Base-by-base conservation (phyloP, 2,329 filamentous ascomycete species). In the Berkeleyomyces rouxiae region DNA sequence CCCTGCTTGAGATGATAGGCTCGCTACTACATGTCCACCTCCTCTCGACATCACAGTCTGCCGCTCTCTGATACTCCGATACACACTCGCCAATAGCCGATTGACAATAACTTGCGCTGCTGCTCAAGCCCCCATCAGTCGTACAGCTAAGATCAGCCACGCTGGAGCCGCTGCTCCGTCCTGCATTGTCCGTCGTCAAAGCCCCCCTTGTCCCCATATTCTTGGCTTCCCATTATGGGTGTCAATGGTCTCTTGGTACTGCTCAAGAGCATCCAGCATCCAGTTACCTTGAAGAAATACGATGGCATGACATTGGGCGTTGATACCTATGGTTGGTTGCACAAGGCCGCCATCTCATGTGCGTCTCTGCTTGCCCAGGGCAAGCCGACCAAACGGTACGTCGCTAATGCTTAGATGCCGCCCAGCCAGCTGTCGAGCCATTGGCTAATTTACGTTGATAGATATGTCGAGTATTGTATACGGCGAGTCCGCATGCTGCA, bases 261-360 rank as follows among this genome's bases (percentile, higher is more conserved):
- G 65, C 83, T 99, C 65, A 97, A 97, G 75, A 97, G 93, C 55
- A 97, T 99, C 62, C 93, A 99, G 65, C 90, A 88, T 70, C 87
- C 88, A 70, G 87, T 83, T 59, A 87, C 89, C 68, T 79, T 99
- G 65, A 95, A 90, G 72, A 90, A 90, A 70, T 96, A 88, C 73
- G 77, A 82, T 10, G 93, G 92, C 60, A 85, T 95, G 74, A 95
- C 87, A 1, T 81, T 99, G 57, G 95, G 88, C n/a, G 85, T 99
- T 43, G 93, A 99, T 73, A 92, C 88, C 63, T 99, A 99, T 79
- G 93, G 92, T 72, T 99, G 95, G 93, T 84, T 99, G 62, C 93
- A 99, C 74, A 86, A 93, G 68, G 95, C 91, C 61, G 90, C 90
- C 57, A 85, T 95, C 67, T 82, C 88, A 59, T 97, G 92, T 76